Evolutionary conservation across 495 filamentous ascomycete genomes (phyloP).

Genomic region (Hypoxylon subgilvum): DNA sequence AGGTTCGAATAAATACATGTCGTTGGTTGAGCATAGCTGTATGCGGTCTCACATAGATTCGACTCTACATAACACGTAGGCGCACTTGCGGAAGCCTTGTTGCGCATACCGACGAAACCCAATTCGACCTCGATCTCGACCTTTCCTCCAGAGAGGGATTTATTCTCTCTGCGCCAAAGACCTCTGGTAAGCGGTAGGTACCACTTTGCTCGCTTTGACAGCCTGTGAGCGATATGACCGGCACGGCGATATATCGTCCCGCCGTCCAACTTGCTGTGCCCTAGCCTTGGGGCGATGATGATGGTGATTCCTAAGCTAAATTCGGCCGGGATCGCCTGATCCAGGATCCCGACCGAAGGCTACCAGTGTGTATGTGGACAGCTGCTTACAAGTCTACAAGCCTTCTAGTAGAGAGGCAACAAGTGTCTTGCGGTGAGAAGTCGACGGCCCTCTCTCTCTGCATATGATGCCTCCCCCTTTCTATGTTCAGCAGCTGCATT

Average conservation of each 20-base stretch:
- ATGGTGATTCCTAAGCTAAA: conserved; percentile 13
- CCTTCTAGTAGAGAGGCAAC: conserved; percentile 21
- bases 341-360: conserved; percentile 26
- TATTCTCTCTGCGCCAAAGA: neutral
- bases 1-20: conserved; percentile 20
- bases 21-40: conserved; percentile 21
- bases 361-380: too few species aligned
- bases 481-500: conserved; percentile 16
- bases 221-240: conserved; percentile 2
- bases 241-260: conserved; percentile 21
- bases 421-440: conserved; percentile 37
- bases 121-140: conserved; percentile 11
- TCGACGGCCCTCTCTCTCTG: neutral
- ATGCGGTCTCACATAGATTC: conserved; percentile 37
- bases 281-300: conserved; percentile 5
- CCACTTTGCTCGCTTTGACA: conserved; percentile 12
- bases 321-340: conserved; percentile 29
- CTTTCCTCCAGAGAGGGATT: conserved; percentile 13
- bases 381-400: conserved; percentile 28
- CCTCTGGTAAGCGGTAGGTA: conserved; percentile 12
- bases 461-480: conserved; percentile 18
- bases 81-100: conserved; percentile 13
- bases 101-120: conserved; percentile 24
- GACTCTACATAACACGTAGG: conserved; percentile 22
- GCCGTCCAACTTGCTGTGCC: conserved; percentile 15